Percentiles rank a stretch among this genome's conserved stretches.
These are phyloP conservation scores for Phoenix dactylifera DNA, from an alignment of 176 grass and related monocot genomes.

Conservation along the genomic window DNA sequence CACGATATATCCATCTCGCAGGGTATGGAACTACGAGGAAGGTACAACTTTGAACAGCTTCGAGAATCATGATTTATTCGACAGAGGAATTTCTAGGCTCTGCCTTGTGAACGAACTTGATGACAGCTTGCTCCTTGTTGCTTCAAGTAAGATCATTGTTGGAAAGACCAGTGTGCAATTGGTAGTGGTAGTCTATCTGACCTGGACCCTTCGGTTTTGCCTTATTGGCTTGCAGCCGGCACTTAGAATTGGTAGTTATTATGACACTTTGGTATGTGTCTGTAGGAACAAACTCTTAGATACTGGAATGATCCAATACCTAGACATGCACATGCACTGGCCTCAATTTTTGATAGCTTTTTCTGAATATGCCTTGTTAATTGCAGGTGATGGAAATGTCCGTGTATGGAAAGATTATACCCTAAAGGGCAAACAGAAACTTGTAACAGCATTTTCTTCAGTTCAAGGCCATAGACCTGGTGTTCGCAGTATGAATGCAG, in stretches of 20 bases:
- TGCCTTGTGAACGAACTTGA: constrained; percentile 92
- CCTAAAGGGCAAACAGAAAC: constrained; percentile 62
- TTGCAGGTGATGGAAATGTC: constrained; percentile 88
- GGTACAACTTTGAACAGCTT: constrained; percentile 60
- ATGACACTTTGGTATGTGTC: too few relatives aligned
- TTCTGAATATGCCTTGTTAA: too few relatives aligned
- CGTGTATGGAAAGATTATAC: constrained; percentile 85
- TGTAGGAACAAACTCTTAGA: too few relatives aligned
- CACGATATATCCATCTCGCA: constrained; percentile 32
- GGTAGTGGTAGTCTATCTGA: too few relatives aligned
- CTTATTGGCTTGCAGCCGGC: too few relatives aligned
- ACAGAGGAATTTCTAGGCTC: constrained; percentile 87
- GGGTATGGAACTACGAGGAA: constrained; percentile 91
- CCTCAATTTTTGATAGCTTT: too few relatives aligned
- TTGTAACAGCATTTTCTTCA: constrained; percentile 92
- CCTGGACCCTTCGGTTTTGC: too few relatives aligned
- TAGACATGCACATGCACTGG: too few relatives aligned
- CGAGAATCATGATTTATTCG: constrained; percentile 67
- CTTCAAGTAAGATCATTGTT: constrained; percentile 51
- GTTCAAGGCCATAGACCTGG: constrained; percentile 47
- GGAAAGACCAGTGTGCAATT: too few relatives aligned
- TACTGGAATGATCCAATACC: too few relatives aligned
- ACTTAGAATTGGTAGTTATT: too few relatives aligned
- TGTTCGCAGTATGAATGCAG: constrained; percentile 34
- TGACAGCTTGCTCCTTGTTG: constrained; percentile 89